These are phyloP conservation scores for Penicillium sclerotiorum DNA, from an alignment of 2,329 filamentous ascomycete genomes.

Conservation along the genomic window DNA sequence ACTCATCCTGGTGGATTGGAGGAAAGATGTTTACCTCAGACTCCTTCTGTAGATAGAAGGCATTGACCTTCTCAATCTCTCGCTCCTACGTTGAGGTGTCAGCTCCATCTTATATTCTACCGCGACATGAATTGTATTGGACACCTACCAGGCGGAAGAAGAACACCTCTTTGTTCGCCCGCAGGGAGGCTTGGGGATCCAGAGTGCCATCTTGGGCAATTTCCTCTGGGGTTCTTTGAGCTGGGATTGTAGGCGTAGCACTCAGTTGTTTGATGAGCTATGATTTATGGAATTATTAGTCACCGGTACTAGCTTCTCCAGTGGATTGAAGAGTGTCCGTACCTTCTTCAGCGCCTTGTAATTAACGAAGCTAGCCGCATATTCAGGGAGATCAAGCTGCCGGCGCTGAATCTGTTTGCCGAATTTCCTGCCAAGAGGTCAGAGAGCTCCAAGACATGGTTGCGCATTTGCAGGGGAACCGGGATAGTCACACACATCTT, in stretches of 20 bases:
- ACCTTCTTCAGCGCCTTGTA: conserved; percentile 99
- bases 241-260: conserved; percentile 79
- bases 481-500: conserved; percentile 16
- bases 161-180: conserved; percentile 97
- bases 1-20: background rate
- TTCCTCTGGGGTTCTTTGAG: conserved; percentile 64
- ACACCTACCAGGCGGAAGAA: conserved; percentile 85
- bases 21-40: conserved; percentile 70
- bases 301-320: background rate
- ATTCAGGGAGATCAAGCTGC: conserved; percentile 98
- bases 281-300: conserved; percentile 20
- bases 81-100: conserved; percentile 67
- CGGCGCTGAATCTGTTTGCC: conserved; percentile 99
- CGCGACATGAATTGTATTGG: background rate
- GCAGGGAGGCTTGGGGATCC: conserved; percentile 85
- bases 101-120: background rate
- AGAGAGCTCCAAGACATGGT: background rate
- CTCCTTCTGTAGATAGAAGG: conserved; percentile 96
- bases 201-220: conserved; percentile 45
- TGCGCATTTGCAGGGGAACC: background rate
- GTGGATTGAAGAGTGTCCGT: background rate
- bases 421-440: conserved; percentile 76
- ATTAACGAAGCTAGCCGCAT: conserved; percentile 98
- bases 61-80: conserved; percentile 97
- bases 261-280: conserved; percentile 99